Evolutionary conservation across 495 filamentous ascomycete genomes (phyloP).

Genomic region (Extremus antarcticus): DNA sequence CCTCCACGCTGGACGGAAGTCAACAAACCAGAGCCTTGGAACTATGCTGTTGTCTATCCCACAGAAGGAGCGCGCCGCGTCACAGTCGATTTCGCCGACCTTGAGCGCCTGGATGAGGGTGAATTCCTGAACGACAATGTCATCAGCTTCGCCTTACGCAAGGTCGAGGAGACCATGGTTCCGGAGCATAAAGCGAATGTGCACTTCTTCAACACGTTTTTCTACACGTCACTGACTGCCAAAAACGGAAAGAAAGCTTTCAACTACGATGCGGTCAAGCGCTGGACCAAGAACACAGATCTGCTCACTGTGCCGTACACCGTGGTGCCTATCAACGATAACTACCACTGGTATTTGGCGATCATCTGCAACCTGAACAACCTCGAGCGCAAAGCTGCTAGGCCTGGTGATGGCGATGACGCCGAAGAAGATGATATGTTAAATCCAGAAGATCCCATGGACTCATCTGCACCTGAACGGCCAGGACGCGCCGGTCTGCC

Average conservation of each 20-base stretch:
- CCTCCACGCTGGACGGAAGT: slow-evolving; percentile 7
- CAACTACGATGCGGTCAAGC: slow-evolving; percentile 72
- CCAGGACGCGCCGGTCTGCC: no score
- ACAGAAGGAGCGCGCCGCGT: slow-evolving; percentile 56
- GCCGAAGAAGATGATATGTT: neutral
- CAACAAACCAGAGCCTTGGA: slow-evolving; percentile 20
- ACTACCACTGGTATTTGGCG: slow-evolving; percentile 82
- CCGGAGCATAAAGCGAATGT: slow-evolving; percentile 44
- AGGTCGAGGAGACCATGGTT: slow-evolving; percentile 15
- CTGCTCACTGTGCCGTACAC: slow-evolving; percentile 80
- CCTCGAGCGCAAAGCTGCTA: neutral
- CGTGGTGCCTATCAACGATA: slow-evolving; percentile 82
- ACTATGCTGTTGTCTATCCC: slow-evolving; percentile 59
- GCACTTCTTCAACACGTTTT: slow-evolving; percentile 88
- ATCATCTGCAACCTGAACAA: slow-evolving; percentile 82
- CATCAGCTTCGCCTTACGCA: slow-evolving; percentile 70
- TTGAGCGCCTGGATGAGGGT: slow-evolving; percentile 67
- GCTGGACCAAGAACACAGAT: slow-evolving; percentile 82
- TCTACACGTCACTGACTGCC: slow-evolving; percentile 63
- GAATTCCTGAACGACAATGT: slow-evolving; percentile 89
- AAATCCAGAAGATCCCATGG: neutral
- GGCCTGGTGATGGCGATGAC: neutral
- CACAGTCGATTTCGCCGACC: slow-evolving; percentile 67
- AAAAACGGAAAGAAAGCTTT: slow-evolving; percentile 46
- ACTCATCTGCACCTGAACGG: no score